Conservation (phyloP, 2,329 filamentous ascomycete genomes). For the Exserohilum rostratum region DNA sequence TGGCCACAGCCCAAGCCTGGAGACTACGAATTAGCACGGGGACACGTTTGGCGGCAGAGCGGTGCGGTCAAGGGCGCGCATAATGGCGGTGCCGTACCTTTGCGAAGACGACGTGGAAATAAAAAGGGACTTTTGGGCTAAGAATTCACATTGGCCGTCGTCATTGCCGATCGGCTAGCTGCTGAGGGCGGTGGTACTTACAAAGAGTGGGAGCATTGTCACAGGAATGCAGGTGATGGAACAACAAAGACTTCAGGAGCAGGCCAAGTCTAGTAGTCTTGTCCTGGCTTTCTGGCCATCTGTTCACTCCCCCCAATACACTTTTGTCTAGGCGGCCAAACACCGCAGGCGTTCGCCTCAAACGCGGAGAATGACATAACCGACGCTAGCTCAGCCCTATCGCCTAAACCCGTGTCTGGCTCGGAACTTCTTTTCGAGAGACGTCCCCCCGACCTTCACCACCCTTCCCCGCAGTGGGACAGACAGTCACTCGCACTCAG, state of each 20-base stretch:
- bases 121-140: constrained; percentile 38
- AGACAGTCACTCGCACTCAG: constrained; percentile 7
- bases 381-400: constrained; percentile 39
- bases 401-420: constrained; percentile 24
- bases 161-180: constrained; percentile 42
- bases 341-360: constrained; percentile 20
- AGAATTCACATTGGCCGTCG: constrained; percentile 37
- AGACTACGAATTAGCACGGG: constrained; percentile 29
- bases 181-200: constrained; percentile 26
- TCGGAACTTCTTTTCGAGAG: constrained; percentile 28
- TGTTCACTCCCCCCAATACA: constrained; percentile 12
- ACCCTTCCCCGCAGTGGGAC: constrained; percentile 19
- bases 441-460: constrained; percentile 16
- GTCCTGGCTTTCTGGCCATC: constrained; percentile 8
- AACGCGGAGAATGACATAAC: constrained; percentile 32
- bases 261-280: background rate
- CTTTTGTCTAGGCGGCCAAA: constrained; percentile 11
- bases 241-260: background rate
- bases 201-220: constrained; percentile 27
- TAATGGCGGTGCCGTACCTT: constrained; percentile 30
- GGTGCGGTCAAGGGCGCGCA: constrained; percentile 17
- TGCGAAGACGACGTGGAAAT: constrained; percentile 26
- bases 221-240: background rate
- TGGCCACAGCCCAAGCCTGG: constrained; percentile 46
- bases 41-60: constrained; percentile 2